Conservation (phyloP, 768 basidiomycete species). For the Xerocomus potaroensis region DNA sequence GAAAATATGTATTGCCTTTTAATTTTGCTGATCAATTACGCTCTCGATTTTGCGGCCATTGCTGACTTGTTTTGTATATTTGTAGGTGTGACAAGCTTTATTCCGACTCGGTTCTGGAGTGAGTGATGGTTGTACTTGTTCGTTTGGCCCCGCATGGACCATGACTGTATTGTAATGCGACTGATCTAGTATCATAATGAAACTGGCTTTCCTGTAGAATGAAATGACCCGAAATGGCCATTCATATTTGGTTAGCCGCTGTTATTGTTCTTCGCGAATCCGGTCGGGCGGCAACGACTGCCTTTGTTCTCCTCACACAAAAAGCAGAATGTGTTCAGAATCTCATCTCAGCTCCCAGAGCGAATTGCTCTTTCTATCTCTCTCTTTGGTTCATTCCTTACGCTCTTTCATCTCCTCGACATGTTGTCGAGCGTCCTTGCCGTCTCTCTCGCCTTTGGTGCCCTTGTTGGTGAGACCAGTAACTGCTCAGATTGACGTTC, state of each 20-base stretch:
- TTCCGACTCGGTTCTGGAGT: background rate
- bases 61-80: conserved; percentile 2
- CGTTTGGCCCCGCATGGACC: background rate
- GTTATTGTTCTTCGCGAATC: conserved; percentile 25
- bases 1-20: conserved; percentile 65
- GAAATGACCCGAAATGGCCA: conserved; percentile 6
- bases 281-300: conserved; percentile 15
- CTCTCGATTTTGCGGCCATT: conserved; percentile 1
- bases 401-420: conserved; percentile 24
- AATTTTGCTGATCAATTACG: conserved; percentile 28
- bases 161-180: background rate
- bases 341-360: conserved; percentile 13
- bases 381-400: conserved; percentile 17
- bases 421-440: conserved; percentile 41
- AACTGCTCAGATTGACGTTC: background rate
- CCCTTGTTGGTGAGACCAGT: conserved; percentile 35
- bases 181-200: background rate
- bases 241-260: conserved; percentile 6
- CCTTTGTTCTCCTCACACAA: conserved; percentile 26
- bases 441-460: conserved; percentile 33
- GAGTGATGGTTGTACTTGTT: background rate
- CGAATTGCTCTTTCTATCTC: conserved; percentile 19
- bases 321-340: conserved; percentile 25
- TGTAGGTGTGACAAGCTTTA: conserved; percentile 5
- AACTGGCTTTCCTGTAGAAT: background rate